Base-by-base conservation (phyloP, 345 rosid species). In the Eucalyptus polyanthemos region DNA sequence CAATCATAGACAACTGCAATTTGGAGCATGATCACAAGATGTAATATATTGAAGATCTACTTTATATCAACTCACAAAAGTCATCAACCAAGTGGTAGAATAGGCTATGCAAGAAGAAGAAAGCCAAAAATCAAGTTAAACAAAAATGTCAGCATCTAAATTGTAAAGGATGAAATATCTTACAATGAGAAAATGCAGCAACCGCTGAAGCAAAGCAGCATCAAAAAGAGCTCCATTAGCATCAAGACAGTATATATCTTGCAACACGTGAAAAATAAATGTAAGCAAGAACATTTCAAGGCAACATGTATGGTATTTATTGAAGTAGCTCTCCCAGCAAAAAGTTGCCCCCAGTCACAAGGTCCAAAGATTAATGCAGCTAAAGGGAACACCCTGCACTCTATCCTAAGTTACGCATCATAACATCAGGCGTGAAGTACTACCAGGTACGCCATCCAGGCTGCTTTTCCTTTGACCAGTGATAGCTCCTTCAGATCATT, bases 371-470 rank as follows among this genome's bases (percentile, higher is more conserved):
- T 11, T 17, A 45, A 44, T 80, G 87, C 42, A 62, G 62, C 81
- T 88, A 67, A 13, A 88, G 4, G 14, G 80, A 69, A 69, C 17
- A 69, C 25, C 44, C 25, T 34, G 80, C 44, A 34, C 2, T 69
- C 37, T 69, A 69, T 69, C 44, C 80, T 34, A 69, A 34, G 7
- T 34, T 16, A 69, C 13, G 9, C 44, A 34, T 34, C 44, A 17
- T 11, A 69, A 69, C 24, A 31, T 34, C 44, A 9, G 6, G 80
- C 44, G 3, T 34, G 42, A 83, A 27, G 76, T 88, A 94, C 90
- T 87, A 97, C 99, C 96, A 97, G 91, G 93, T 97, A 97, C 14
- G 92, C 96, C 98, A 97, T 95, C 99, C 97, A 97, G 87, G 99
- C 97, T 91, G 99, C 99, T 92, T 97, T 96, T 51, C 97, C 98